Evolutionary conservation across 768 basidiomycete genomes (phyloP), one percentile per base, ranked within the genome.

Genomic region (Epithele typhae): DNA sequence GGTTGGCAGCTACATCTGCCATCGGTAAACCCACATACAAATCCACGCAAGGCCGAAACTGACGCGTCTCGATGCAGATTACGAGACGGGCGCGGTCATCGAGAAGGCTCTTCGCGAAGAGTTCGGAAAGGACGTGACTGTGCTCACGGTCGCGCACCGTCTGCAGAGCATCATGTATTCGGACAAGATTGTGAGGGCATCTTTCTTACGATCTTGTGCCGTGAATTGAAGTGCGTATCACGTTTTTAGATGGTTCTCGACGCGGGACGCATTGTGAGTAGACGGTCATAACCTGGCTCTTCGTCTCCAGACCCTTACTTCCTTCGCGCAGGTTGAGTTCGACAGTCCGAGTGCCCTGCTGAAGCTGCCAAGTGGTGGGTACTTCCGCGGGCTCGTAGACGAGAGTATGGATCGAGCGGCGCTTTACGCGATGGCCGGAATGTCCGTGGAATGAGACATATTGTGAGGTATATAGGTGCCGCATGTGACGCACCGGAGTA

Each of bases 131-230:
- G 68, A 64, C 37, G 64, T 59, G 5, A 77, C 75, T 1, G 58
- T 78, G 14, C 58, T 77, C 19, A 77, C 73, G 14, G 68, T 77
- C 14, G 75, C 74, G 1, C 73, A 76, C 53, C 64, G 75, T 38
- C 49, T 67, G 11, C 64, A 60, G 25, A 60, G 58, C 11, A 52
- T 68, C 49, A 78, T 79, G 67, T 78, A 80, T 37, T 74, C 76
- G 8, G 79, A 82, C 59, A 76, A 78, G 54, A 75, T 82, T 40
- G 67, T 80, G 53, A 45, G 58, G 46, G 15, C 37, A 6, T 11
- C 7, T 14, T 21, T n/a, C n/a, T 43, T 24, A 7, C 22, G 10
- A 10, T 37, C 12, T 12, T 19, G 1, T 24, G 10, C 0, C 25
- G 14, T 24, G 19, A 37, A 18, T 21, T 15, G 15, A 12, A 40